Conservation (phyloP, 257 asterid genomes). For the Vinca minor region DNA sequence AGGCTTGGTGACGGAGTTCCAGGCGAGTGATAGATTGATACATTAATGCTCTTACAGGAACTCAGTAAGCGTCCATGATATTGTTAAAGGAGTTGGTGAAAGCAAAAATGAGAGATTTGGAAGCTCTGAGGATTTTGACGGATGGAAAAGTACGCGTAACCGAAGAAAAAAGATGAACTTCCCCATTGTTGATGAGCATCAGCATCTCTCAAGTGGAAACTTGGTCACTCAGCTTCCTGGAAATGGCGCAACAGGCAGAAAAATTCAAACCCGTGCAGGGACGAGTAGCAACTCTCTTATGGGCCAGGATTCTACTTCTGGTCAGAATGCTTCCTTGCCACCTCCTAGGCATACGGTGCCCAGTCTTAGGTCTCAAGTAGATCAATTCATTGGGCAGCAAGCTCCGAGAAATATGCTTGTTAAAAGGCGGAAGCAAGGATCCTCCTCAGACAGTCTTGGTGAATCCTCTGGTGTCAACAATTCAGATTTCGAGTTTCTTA, state of each 20-base stretch:
- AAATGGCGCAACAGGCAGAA: slow-evolving; percentile 28
- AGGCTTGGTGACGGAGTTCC: not conserved
- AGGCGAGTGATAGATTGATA: not conserved
- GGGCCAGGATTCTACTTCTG: slow-evolving; percentile 27
- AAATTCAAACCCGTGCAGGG: slow-evolving; percentile 27
- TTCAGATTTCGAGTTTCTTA: slow-evolving; percentile 39
- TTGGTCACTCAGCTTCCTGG: slow-evolving; percentile 26
- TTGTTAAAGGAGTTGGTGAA: slow-evolving; percentile 29
- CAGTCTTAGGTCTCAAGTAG: slow-evolving; percentile 26
- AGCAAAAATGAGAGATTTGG: slow-evolving; percentile 16
- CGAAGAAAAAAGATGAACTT: slow-evolving; percentile 25
- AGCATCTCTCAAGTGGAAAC: slow-evolving; percentile 17
- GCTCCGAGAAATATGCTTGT: slow-evolving; percentile 25
- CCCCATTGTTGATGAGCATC: slow-evolving; percentile 23
- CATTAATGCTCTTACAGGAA: slow-evolving; percentile 36
- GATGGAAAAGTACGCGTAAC: slow-evolving; percentile 54
- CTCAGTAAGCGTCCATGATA: slow-evolving; percentile 23
- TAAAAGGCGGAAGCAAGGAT: slow-evolving; percentile 55
- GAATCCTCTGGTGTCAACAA: slow-evolving; percentile 52
- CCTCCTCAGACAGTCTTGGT: slow-evolving; percentile 33
- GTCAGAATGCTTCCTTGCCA: slow-evolving; percentile 23
- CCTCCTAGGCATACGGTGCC: slow-evolving; percentile 31
- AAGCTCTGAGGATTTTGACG: slow-evolving; percentile 31
- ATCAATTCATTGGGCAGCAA: slow-evolving; percentile 26
- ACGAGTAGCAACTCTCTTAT: slow-evolving; percentile 9